Conservation (phyloP, 306 rosid genomes). For the Argentina anserina region DNA sequence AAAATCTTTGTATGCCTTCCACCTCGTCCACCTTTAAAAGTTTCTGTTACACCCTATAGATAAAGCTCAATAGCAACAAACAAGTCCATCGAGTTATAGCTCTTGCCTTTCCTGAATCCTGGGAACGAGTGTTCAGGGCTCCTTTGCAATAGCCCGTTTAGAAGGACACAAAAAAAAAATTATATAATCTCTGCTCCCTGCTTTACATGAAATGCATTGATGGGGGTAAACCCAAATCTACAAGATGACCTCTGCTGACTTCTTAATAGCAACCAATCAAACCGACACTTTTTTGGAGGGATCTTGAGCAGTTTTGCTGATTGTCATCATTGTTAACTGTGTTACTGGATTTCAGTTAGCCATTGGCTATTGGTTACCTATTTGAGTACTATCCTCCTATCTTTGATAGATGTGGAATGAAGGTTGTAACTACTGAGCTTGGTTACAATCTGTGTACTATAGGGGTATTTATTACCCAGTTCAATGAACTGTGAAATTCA, state of each 20-base stretch:
- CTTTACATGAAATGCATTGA: neutral
- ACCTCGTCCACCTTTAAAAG: neutral
- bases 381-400: neutral
- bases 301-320: neutral
- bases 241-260: neutral
- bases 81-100: neutral
- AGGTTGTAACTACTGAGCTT: neutral
- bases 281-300: neutral
- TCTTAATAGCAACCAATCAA: neutral
- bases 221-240: neutral
- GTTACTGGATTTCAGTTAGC: neutral
- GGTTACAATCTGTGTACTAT: constrained; percentile 10
- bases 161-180: too few species aligned
- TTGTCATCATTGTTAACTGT: neutral
- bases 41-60: neutral
- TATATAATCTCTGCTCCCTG: neutral
- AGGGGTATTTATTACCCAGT: constrained; percentile 11
- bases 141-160: neutral
- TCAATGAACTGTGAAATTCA: constrained; percentile 1
- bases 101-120: neutral
- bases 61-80: neutral
- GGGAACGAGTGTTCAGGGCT: neutral
- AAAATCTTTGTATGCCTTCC: too few species aligned
- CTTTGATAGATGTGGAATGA: constrained; percentile 4
- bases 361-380: neutral